phyloP scores from a whole-genome alignment of 495 filamentous ascomycete genomes.

The Diplogelasinospora grovesii region DNA sequence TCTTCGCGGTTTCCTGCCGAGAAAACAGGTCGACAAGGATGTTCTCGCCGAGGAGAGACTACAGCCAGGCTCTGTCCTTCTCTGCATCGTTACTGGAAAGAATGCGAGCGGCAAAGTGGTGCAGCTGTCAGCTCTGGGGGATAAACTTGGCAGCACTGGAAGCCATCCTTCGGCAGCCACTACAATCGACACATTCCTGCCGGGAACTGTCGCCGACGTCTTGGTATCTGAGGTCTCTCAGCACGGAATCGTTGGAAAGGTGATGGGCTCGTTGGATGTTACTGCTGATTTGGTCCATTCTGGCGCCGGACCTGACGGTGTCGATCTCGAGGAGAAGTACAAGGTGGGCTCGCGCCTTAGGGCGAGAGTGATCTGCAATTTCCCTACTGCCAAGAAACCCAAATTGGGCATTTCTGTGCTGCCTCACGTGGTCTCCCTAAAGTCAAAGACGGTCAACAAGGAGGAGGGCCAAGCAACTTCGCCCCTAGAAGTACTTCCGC shows the following conservation, averaged over 20 bases:
- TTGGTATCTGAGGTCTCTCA: slow-evolving; percentile 66
- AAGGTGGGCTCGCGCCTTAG: slow-evolving; percentile 77
- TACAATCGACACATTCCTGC: slow-evolving; percentile 82
- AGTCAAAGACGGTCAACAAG: slow-evolving; percentile 35
- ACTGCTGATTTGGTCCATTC: slow-evolving; percentile 88
- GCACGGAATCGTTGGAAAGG: slow-evolving; percentile 60
- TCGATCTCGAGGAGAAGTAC: slow-evolving; percentile 65
- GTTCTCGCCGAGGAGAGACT: slow-evolving; percentile 58
- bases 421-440: slow-evolving; percentile 69
- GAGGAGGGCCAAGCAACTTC: slow-evolving; percentile 18
- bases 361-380: slow-evolving; percentile 78
- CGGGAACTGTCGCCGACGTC: slow-evolving; percentile 81
- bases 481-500: slow-evolving; percentile 53
- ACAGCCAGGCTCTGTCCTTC: slow-evolving; percentile 62
- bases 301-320: slow-evolving; percentile 54
- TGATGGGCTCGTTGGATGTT: slow-evolving; percentile 85
- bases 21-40: slow-evolving; percentile 67
- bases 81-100: slow-evolving; percentile 75
- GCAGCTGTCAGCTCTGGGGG: slow-evolving; percentile 71
- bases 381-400: slow-evolving; percentile 66
- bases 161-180: slow-evolving; percentile 67
- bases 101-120: slow-evolving; percentile 72
- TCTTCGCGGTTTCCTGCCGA: slow-evolving; percentile 80
- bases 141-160: slow-evolving; percentile 63
- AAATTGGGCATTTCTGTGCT: slow-evolving; percentile 83